Evolutionary conservation across 2,329 filamentous ascomycete genomes (phyloP), one percentile per base, ranked within the genome.

Genomic region (Lasiodiplodia hormozganensis): DNA sequence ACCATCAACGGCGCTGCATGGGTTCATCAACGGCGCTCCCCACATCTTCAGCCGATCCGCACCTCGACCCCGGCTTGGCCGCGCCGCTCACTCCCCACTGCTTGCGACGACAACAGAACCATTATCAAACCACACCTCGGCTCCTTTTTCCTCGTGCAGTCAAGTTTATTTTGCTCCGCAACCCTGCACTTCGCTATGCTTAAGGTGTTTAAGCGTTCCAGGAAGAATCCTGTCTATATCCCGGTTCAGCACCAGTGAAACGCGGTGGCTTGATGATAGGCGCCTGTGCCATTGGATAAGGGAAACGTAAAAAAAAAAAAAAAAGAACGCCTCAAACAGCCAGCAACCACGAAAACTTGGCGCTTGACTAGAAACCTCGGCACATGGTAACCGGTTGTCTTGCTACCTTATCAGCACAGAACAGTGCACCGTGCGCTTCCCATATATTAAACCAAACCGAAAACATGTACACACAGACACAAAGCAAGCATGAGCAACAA

Each of bases 231-330:
- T 28, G 40, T 34, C 16, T 14, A 21, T 12, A 62, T 43, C 58
- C 58, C 58, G 28, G 40, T 28, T n/a, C 25, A 43, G 38, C 28
- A 40, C 58, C 38, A 47, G n/a, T 62, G 58, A 62, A 62, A 62
- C 58, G 58, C 58, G 16, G 43, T 36, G 58, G 58, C 58, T 62
- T 62, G 58, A 36, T 21, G 58, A 62, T 49, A 62, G 58, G 40
- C 58, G 40, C 43, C 43, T 23, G 25, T 25, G 40, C 58, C 25
- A 47, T 25, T 40, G n/a, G 16, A 38, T 23, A 38, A 38, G 23
- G 14, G 12, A 25, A 49, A 28, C 38, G 21, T n/a, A 16, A 4
- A 14, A 14, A 23, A 38, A 38, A 10, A n/a, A 57, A 57, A 3
- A 11, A 43, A 43, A 23, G 14, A 47, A 25, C 57, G 28, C 12